Percentiles rank a stretch among this genome's conserved stretches.
These are phyloP conservation scores for Phytophthora chlamydospora DNA, from an alignment of 352 stramenopile species.

Conservation along the genomic window DNA sequence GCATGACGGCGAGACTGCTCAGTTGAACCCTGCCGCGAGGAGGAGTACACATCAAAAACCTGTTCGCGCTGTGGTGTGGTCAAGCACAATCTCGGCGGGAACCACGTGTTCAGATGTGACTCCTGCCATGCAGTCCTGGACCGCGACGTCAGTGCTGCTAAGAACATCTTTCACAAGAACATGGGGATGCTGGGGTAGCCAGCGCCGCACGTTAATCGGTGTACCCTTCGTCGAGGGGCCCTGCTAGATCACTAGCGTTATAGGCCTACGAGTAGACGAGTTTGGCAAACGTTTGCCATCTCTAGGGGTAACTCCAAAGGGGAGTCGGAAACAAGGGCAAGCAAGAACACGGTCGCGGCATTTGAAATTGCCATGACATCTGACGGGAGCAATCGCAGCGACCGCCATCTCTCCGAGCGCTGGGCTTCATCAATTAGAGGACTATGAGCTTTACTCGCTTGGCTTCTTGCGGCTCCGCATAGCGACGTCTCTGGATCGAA, in stretches of 20 bases:
- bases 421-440: not conserved
- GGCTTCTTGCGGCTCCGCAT: conserved; percentile 20
- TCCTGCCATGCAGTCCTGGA: not conserved
- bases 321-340: not conserved
- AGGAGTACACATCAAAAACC: too few relatives aligned
- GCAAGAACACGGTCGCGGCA: too few relatives aligned
- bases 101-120: conserved; percentile 6
- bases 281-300: too few relatives aligned
- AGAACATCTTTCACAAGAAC: conserved; percentile 18
- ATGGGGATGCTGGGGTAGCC: not conserved
- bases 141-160: conserved; percentile 14
- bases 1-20: conserved; percentile 4
- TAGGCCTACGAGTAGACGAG: too few relatives aligned
- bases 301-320: too few relatives aligned
- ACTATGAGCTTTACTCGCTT: not conserved
- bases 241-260: too few relatives aligned
- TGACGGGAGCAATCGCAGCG: not conserved
- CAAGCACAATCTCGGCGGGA: conserved; percentile 9
- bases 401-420: not conserved
- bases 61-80: conserved; percentile 10
- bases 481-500: conserved; percentile 20
- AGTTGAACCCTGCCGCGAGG: conserved; percentile 2
- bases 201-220: too few relatives aligned
- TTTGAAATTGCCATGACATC: not conserved
- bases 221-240: too few relatives aligned